Base-by-base conservation (phyloP, 2,329 filamentous ascomycete genomes). In the Neonectria punicea region DNA sequence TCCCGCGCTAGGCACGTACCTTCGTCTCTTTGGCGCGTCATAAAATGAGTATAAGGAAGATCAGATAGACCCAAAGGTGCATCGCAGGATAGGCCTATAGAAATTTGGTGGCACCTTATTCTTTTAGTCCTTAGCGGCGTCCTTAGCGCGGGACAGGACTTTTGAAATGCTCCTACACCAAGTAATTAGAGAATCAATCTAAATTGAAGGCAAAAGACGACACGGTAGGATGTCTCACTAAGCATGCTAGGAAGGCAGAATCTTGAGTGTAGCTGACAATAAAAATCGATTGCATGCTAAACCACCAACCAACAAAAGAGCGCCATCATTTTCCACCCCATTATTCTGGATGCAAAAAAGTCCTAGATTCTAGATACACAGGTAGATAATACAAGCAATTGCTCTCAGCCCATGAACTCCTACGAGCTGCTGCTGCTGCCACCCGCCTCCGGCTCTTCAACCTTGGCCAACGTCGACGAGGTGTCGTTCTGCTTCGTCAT, bases 401-500 rank as follows among this genome's bases (percentile, higher is more conserved):
- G 51, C 54, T 49, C 41, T 60, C 10, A 36, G n/a, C 32, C 36
- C 22, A 44, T 20, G 36, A 36, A 39, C 47, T 44, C 50, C 49
- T 53, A 67, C n/a, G 62, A 62, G 58, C 54, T 63, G 65, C 57
- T 58, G 63, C 74, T 65, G 57, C 67, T 63, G 22, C 60, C 63
- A 41, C 58, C 69, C 20, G 66, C 61, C 20, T 67, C 66, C 46
- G 72, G 67, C 56, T 77, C 75, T 6, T 73, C 73, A 5, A 71
- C 71, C 53, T 73, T 70, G 49, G 74, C 72, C 46, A 73, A 62
- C 9, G 76, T 68, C 22, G 76, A 69, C 9, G 77, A 70, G 4
- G 71, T 68, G n/a, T 67, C 72, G 62, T 74, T 75, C 78, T 86
- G 88, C 73, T 86, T 89, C 34, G 88, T 84, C 76, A 90, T 89